Evolutionary conservation across 768 basidiomycete species (phyloP).

Genomic region (Mycena filopes): DNA sequence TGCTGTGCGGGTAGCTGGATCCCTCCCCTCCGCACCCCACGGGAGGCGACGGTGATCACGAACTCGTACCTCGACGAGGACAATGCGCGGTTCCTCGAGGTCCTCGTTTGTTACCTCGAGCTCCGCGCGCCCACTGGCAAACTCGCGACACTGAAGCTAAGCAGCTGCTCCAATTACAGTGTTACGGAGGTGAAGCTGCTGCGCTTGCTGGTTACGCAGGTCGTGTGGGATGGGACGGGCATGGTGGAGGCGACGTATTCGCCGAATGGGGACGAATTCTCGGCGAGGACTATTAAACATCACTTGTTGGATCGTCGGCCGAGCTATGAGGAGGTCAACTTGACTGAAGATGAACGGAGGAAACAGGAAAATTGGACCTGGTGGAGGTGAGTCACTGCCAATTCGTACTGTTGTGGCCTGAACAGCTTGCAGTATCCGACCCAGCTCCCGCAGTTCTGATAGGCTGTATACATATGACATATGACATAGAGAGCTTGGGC

Average conservation of each 20-base stretch:
- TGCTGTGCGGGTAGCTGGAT: conserved; percentile 17
- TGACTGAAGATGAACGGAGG: conserved; percentile 16
- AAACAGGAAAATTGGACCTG: neutral
- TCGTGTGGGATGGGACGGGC: conserved; percentile 21
- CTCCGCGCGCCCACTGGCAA: neutral
- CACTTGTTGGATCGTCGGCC: conserved; percentile 8
- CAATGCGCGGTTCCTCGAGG: conserved; percentile 19
- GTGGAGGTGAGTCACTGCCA: conserved; percentile 4
- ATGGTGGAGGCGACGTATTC: neutral
- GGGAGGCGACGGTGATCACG: neutral
- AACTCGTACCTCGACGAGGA: conserved; percentile 26
- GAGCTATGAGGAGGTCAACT: conserved; percentile 15
- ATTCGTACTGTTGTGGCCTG: no score
- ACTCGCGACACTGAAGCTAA: conserved; percentile 7
- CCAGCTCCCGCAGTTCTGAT: no score
- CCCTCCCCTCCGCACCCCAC: neutral
- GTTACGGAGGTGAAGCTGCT: conserved; percentile 20
- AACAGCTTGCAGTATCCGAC: no score
- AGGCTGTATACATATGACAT: no score
- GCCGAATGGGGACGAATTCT: conserved; percentile 19
- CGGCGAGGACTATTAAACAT: conserved; percentile 21
- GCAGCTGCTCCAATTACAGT: conserved; percentile 6
- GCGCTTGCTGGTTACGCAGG: conserved; percentile 10
- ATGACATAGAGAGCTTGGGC: no score
- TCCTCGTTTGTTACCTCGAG: conserved; percentile 22